Conservation (phyloP, 2,329 filamentous ascomycete species). For the Fusarium kyushuense region DNA sequence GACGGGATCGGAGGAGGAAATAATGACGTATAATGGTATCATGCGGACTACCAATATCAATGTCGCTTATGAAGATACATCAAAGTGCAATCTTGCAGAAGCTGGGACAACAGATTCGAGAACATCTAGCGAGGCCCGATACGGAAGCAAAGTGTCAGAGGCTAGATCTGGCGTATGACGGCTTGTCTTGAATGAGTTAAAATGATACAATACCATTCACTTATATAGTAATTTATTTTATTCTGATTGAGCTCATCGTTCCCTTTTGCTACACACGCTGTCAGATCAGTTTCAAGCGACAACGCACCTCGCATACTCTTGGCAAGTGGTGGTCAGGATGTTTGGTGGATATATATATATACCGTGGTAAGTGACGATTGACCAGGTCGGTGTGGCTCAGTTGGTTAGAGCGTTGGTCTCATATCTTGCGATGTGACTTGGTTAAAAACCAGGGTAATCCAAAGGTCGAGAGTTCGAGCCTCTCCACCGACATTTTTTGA, state of each 20-base stretch:
- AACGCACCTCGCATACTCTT: too few relatives aligned
- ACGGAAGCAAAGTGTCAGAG: slow-evolving; percentile 23
- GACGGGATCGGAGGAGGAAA: slow-evolving; percentile 54
- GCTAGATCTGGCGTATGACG: slow-evolving; percentile 10
- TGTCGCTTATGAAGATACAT: slow-evolving; percentile 39
- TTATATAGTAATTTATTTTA: not conserved
- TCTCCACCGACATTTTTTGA: slow-evolving; percentile 30
- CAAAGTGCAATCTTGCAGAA: slow-evolving; percentile 10
- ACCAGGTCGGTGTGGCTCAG: slow-evolving; percentile 32
- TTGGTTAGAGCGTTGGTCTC: slow-evolving; percentile 39
- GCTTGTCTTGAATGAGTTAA: too few relatives aligned
- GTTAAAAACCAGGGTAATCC: slow-evolving; percentile 27
- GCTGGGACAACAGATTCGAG: slow-evolving; percentile 13
- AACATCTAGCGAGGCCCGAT: slow-evolving; percentile 31
- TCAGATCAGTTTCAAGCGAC: too few relatives aligned
- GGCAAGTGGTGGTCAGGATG: fast-evolving
- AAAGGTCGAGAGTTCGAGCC: slow-evolving; percentile 43
- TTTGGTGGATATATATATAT: not conserved
- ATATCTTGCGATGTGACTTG: slow-evolving; percentile 25
- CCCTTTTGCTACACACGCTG: too few relatives aligned
- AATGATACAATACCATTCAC: not conserved
- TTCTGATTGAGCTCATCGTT: not conserved
- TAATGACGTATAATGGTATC: slow-evolving; percentile 57
- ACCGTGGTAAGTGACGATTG: fast-evolving
- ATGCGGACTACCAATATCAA: slow-evolving; percentile 53